Base-by-base conservation (phyloP, 2,329 filamentous ascomycete species). In the Trichoderma asperellum region DNA sequence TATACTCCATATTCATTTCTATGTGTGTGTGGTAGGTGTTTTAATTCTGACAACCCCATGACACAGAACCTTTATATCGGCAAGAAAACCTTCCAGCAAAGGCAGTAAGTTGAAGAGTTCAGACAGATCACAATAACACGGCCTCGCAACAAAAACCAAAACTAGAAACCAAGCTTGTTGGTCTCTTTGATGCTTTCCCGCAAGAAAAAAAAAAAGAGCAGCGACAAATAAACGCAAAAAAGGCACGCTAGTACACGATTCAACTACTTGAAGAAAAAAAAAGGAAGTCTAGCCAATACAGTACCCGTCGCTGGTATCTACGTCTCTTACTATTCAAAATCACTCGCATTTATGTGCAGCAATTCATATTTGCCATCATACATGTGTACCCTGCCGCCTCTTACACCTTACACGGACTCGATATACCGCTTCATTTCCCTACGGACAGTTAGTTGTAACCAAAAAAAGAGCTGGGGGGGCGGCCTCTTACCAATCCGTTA, bases 401-500 rank as follows among this genome's bases (percentile, higher is more conserved):
- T 27, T n/a, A 24, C 21, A 8, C 12, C 32, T 69, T 73, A 77
- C 69, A 92, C 89, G n/a, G 89, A 92, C 80, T 93, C 91, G 71
- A 93, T 92, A 75, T 94, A 94, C 70, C 92, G 85, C 80, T 87
- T 88, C 78, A 93, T 85, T 79, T 94, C 92, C 91, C 90, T 92
- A 72, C 52, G 49, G 10, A 0, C 2, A 24, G 72, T 73, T 71
- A 77, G 76, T 71, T 70, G 55, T 21, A 7, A 18, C 18, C 16
- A 16, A 6, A 11, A 5, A 24, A 43, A 59, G 21, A 43, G 4
- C 2, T 8, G 2, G 32, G n/a, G n/a, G 18, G 21, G 10, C 7
- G 6, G 6, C 14, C 8, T 89, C 91, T 79, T 85, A 95, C 94
- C 95, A 98, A 80, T 98, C 96, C 24, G 96, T 98, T 6, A 98